phyloP scores from a whole-genome alignment of 441 rosid genomes.

The Aleurites moluccanus region DNA sequence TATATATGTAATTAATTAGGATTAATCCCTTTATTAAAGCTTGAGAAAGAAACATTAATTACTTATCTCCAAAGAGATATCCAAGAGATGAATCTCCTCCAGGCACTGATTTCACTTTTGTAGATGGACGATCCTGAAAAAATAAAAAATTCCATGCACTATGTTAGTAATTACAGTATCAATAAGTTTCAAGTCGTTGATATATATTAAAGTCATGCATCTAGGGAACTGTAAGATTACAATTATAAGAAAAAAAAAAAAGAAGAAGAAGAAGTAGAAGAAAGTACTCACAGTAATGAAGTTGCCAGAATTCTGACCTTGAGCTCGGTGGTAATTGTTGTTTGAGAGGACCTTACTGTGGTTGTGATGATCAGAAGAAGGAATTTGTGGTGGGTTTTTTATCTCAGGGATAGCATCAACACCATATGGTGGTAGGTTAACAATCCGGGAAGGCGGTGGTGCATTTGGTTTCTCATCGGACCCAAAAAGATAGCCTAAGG shows the following conservation, averaged over 20 bases:
- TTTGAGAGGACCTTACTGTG: slow-evolving; percentile 33
- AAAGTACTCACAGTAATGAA: slow-evolving; percentile 65
- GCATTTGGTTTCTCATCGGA: slow-evolving; percentile 55
- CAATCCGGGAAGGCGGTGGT: slow-evolving; percentile 43
- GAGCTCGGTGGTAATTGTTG: slow-evolving; percentile 68
- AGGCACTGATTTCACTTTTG: slow-evolving; percentile 78
- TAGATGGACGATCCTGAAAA: slow-evolving; percentile 79
- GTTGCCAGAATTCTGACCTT: slow-evolving; percentile 78
- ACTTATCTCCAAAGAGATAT: slow-evolving; percentile 78
- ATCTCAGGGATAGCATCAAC: slow-evolving; percentile 39
- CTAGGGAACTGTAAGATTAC: too few species aligned
- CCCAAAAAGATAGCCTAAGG: slow-evolving; percentile 77
- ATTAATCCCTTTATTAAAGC: neutral
- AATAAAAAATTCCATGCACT: neutral
- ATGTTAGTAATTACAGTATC: too few species aligned
- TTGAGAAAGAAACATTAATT: slow-evolving; percentile 11
- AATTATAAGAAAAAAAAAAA: too few species aligned
- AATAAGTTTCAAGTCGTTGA: too few species aligned
- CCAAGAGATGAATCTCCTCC: slow-evolving; percentile 84
- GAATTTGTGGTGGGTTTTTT: slow-evolving; percentile 27
- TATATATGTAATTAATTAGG: neutral
- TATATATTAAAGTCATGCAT: too few species aligned
- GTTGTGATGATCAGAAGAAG: slow-evolving; percentile 32
- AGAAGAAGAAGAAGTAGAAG: neutral
- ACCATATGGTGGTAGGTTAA: slow-evolving; percentile 68